Conservation (phyloP, 2,329 filamentous ascomycete genomes). For the Parascedosporium putredinis region DNA sequence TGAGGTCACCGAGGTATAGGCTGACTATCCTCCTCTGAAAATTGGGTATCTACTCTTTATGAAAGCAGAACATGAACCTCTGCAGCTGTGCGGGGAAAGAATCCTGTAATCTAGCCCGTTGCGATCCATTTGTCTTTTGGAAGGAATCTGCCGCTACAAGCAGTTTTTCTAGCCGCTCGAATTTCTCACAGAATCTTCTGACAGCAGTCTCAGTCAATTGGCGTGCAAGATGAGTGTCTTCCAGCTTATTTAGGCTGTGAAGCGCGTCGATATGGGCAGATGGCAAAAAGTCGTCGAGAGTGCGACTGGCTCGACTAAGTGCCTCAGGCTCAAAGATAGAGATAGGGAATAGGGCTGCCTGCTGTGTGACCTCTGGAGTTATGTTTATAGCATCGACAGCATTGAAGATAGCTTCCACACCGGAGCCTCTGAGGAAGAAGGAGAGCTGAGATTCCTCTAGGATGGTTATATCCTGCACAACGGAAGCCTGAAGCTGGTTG, state of each 20-base stretch:
- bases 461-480: constrained; percentile 43
- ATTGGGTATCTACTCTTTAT: too few relatives aligned
- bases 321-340: constrained; percentile 47
- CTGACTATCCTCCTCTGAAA: constrained; percentile 9
- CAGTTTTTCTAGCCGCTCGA: constrained; percentile 50
- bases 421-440: constrained; percentile 67
- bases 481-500: constrained; percentile 42
- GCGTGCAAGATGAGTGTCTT: constrained; percentile 61
- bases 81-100: constrained; percentile 47
- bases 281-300: constrained; percentile 81
- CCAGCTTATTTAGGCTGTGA: constrained; percentile 65
- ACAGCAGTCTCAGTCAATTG: constrained; percentile 75
- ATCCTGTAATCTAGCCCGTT: constrained; percentile 24
- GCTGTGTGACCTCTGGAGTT: constrained; percentile 35
- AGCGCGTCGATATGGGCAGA: constrained; percentile 88
- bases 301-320: constrained; percentile 60
- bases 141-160: constrained; percentile 32
- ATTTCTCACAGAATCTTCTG: constrained; percentile 74
- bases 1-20: background rate
- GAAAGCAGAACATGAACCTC: constrained; percentile 51
- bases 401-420: constrained; percentile 51
- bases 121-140: constrained; percentile 15
- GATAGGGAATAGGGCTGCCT: constrained; percentile 34
- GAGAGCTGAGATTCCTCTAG: constrained; percentile 59
- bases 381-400: constrained; percentile 15